A percentile compares a stretch with the other conserved stretches of the same genome.
Evolutionary conservation across 805 yeast species (phyloP).

Genomic region (Cyberlindnera veronae): DNA sequence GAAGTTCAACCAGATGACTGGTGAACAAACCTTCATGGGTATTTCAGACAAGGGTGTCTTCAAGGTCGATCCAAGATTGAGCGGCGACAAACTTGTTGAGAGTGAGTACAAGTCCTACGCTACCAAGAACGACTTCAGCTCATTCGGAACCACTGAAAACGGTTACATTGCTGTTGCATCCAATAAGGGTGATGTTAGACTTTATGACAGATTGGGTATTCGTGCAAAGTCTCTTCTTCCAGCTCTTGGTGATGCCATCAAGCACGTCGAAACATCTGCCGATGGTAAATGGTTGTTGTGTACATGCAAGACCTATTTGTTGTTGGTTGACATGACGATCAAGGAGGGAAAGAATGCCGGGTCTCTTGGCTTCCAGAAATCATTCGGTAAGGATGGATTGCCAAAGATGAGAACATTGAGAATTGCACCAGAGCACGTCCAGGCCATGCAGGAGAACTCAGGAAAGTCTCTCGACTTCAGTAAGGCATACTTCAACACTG

Average conservation of each 20-base stretch:
- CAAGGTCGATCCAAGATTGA: constrained; percentile 75
- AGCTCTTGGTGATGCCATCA: constrained; percentile 73
- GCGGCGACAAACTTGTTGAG: constrained; percentile 55
- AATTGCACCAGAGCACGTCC: constrained; percentile 68
- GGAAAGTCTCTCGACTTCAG: constrained; percentile 55
- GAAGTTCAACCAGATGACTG: constrained; percentile 70
- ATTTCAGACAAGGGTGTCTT: constrained; percentile 62
- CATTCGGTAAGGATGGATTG: constrained; percentile 60
- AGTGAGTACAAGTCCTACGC: constrained; percentile 51
- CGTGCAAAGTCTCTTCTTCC: constrained; percentile 79
- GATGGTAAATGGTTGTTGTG: constrained; percentile 83
- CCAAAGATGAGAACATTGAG: constrained; percentile 69
- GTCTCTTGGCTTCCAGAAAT: constrained; percentile 56
- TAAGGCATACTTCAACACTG: constrained; percentile 74
- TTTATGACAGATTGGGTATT: constrained; percentile 69
- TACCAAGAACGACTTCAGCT: constrained; percentile 31
- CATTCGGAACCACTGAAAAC: constrained; percentile 56
- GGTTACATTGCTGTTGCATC: constrained; percentile 81
- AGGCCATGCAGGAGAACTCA: constrained; percentile 51
- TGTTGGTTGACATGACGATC: constrained; percentile 65
- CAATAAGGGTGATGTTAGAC: constrained; percentile 67
- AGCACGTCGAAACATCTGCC: constrained; percentile 65
- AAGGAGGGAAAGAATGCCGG: constrained; percentile 61
- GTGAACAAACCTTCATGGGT: constrained; percentile 73
- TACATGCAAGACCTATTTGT: constrained; percentile 68